Percentiles rank a stretch among this genome's conserved stretches.
These are phyloP conservation scores for Kluyveromyces aestuarii DNA, from an alignment of 805 yeast genomes.

Conservation along the genomic window DNA sequence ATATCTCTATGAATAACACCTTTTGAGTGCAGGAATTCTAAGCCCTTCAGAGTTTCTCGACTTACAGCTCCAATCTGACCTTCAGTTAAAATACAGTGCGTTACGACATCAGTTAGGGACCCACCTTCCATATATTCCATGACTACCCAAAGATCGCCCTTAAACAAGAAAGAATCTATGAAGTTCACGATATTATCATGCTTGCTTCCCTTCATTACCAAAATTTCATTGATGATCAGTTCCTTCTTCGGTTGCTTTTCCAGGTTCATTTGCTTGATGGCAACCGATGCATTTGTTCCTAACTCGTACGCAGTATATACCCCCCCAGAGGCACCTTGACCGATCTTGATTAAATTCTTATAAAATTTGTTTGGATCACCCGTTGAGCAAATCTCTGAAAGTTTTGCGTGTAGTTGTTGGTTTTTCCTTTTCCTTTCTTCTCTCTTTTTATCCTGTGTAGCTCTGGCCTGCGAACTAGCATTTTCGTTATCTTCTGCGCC, in stretches of 20 bases:
- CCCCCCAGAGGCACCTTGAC: slow-evolving; percentile 98
- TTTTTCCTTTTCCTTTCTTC: slow-evolving; percentile 71
- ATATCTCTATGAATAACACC: slow-evolving; percentile 95
- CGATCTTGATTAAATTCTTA: slow-evolving; percentile 68
- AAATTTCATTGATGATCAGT: slow-evolving; percentile 84
- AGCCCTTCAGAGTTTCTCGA: slow-evolving; percentile 79
- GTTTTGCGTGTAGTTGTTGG: slow-evolving; percentile 58
- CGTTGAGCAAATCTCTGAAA: slow-evolving; percentile 67
- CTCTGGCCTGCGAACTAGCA: slow-evolving; percentile 13
- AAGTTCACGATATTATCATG: slow-evolving; percentile 93
- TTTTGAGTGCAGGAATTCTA: slow-evolving; percentile 78
- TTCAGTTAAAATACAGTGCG: slow-evolving; percentile 81
- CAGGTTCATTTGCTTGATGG: slow-evolving; percentile 92
- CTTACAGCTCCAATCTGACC: slow-evolving; percentile 94
- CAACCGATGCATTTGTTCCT: slow-evolving; percentile 55
- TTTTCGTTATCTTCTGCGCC: slow-evolving; percentile 1
- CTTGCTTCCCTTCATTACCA: slow-evolving; percentile 88
- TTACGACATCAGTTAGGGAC: slow-evolving; percentile 87
- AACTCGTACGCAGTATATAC: slow-evolving; percentile 80
- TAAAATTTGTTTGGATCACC: slow-evolving; percentile 77
- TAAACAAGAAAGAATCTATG: slow-evolving; percentile 71
- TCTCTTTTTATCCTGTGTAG: slow-evolving; percentile 55
- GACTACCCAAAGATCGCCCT: slow-evolving; percentile 86
- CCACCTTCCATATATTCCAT: slow-evolving; percentile 99
- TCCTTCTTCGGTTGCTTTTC: slow-evolving; percentile 95